Evolutionary conservation across 768 basidiomycete genomes (phyloP).

Genomic region (Trametes villosa): DNA sequence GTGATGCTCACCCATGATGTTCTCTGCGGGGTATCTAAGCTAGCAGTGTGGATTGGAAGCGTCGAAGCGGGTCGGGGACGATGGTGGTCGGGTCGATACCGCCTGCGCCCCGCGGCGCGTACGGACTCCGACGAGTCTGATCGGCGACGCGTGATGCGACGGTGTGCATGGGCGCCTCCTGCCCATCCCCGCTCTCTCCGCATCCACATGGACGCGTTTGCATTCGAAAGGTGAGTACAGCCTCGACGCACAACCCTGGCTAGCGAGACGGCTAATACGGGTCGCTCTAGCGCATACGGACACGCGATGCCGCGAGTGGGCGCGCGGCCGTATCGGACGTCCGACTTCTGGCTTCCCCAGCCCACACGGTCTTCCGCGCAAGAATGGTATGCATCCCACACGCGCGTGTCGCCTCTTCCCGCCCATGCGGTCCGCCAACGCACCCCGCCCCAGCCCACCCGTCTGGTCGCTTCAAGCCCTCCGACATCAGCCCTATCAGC

Average conservation of each 20-base stretch:
- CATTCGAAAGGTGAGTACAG: background rate
- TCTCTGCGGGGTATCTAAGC: background rate
- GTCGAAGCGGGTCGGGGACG: background rate
- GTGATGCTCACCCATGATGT: constrained; percentile 8
- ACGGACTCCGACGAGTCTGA: background rate
- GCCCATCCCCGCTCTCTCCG: no score
- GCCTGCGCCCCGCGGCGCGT: background rate
- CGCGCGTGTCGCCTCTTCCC: background rate
- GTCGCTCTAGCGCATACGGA: no score
- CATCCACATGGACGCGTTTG: background rate
- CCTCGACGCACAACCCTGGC: background rate
- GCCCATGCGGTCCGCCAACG: background rate
- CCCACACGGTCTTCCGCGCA: constrained; percentile 4
- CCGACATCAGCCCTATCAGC: background rate
- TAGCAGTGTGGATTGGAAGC: background rate
- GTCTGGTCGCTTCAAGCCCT: no score
- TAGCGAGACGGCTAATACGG: no score
- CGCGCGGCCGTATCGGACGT: background rate
- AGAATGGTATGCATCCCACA: background rate
- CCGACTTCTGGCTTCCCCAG: constrained; percentile 2
- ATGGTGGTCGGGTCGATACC: background rate
- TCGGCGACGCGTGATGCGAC: background rate
- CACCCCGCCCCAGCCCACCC: background rate
- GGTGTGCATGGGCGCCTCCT: no score
- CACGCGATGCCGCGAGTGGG: background rate